phyloP scores from a whole-genome alignment of 108 stramenopile genomes.

The Asterionellopsis glacialis region DNA sequence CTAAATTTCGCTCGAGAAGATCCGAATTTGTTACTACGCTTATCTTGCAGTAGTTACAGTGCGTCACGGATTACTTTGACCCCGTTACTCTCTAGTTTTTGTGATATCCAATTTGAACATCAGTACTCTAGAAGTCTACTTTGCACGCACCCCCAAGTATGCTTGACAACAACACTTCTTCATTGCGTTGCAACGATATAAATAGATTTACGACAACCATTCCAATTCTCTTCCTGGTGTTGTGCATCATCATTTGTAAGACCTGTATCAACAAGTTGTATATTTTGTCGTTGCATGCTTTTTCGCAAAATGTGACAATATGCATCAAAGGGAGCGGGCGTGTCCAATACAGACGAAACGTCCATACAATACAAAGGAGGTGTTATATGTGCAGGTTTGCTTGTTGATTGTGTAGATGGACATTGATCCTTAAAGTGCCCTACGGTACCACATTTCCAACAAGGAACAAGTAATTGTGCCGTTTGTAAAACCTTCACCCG shows the following conservation, averaged over 20 bases:
- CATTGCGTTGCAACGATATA: constrained; percentile 33
- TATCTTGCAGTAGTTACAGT: no score
- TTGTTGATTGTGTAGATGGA: constrained; percentile 17
- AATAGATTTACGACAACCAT: constrained; percentile 48
- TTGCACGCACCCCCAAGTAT: no score
- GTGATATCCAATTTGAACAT: no score
- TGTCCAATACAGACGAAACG: constrained; percentile 30
- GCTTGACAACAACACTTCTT: no score
- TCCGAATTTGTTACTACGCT: no score
- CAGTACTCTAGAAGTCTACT: no score
- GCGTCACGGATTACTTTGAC: no score
- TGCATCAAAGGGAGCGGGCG: constrained; percentile 26
- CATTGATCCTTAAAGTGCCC: constrained; percentile 51
- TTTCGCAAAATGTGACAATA: constrained; percentile 46
- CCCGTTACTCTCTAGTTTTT: no score
- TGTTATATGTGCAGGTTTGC: not conserved
- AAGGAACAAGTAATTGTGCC: constrained; percentile 31
- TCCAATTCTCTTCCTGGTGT: constrained; percentile 57
- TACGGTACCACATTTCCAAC: constrained; percentile 54
- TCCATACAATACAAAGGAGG: constrained; percentile 16
- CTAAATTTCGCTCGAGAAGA: no score
- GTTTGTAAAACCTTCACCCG: constrained; percentile 17
- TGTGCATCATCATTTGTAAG: constrained; percentile 28
- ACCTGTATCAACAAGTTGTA: constrained; percentile 34
- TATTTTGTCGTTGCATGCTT: constrained; percentile 26